A percentile compares a stretch with the other conserved stretches of the same genome.
phyloP scores from a whole-genome alignment of 2,329 filamentous ascomycete genomes.

The Didymella glomerata region DNA sequence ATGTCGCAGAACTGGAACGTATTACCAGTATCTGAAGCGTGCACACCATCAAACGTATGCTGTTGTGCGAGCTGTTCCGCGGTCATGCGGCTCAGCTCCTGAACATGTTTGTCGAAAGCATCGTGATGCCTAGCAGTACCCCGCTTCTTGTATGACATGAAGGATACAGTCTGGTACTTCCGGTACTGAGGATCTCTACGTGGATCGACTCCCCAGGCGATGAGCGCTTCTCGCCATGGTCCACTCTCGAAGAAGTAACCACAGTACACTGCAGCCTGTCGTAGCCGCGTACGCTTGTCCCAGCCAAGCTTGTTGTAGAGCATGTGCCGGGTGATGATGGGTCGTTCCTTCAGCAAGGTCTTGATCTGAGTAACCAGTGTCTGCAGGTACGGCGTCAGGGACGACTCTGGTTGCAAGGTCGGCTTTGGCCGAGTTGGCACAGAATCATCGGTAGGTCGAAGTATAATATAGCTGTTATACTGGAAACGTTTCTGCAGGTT shows the following conservation, averaged over 20 bases:
- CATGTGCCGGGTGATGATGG: slow-evolving; percentile 86
- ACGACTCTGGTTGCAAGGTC: slow-evolving; percentile 60
- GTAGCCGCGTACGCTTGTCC: slow-evolving; percentile 65
- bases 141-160: slow-evolving; percentile 45
- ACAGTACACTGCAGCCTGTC: slow-evolving; percentile 80
- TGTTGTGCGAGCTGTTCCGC: slow-evolving; percentile 37
- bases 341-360: slow-evolving; percentile 73
- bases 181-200: slow-evolving; percentile 78
- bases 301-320: slow-evolving; percentile 75
- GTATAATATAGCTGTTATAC: slow-evolving; percentile 56
- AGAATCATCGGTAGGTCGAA: slow-evolving; percentile 67
- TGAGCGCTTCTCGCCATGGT: slow-evolving; percentile 87
- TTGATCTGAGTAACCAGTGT: slow-evolving; percentile 71
- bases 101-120: slow-evolving; percentile 39
- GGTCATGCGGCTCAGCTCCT: slow-evolving; percentile 34
- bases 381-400: slow-evolving; percentile 66
- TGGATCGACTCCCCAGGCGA: slow-evolving; percentile 87
- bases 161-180: slow-evolving; percentile 79
- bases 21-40: slow-evolving; percentile 80
- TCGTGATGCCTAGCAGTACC: slow-evolving; percentile 38
- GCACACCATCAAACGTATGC: slow-evolving; percentile 85
- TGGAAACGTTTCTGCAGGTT: slow-evolving; percentile 42
- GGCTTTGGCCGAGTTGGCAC: slow-evolving; percentile 69
- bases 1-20: slow-evolving; percentile 96
- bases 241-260: slow-evolving; percentile 94